These are phyloP conservation scores for Crithidia fasciculata DNA, from an alignment of 208 protist species.

Conservation along the genomic window DNA sequence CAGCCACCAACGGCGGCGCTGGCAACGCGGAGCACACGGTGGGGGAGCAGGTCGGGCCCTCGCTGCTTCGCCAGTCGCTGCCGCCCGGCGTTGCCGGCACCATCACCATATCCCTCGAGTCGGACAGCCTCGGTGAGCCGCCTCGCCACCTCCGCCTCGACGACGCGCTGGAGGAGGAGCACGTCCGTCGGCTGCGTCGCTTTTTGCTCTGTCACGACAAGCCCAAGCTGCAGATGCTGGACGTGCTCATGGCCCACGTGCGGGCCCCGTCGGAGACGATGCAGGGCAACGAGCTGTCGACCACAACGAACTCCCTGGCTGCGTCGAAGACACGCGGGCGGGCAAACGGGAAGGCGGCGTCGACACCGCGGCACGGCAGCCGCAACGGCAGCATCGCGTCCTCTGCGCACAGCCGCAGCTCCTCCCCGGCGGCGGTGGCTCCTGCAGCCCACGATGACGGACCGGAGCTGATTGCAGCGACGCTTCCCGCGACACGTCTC, in stretches of 20 bases:
- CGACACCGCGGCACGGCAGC: neutral
- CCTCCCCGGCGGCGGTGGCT: neutral
- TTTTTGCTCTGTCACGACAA: slow-evolving; percentile 66
- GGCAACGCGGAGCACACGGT: neutral
- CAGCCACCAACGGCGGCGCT: neutral
- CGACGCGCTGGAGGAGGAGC: slow-evolving; percentile 42
- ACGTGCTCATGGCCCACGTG: slow-evolving; percentile 70
- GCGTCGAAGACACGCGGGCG: slow-evolving; percentile 1
- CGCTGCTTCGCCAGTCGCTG: slow-evolving; percentile 24
- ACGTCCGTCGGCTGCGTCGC: slow-evolving; percentile 57
- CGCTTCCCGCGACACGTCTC: neutral
- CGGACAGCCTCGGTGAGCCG: slow-evolving; percentile 60
- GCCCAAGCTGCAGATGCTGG: slow-evolving; percentile 57
- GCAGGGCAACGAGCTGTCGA: neutral
- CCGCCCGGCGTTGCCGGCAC: slow-evolving; percentile 64
- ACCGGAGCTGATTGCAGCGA: neutral
- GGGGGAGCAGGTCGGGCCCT: slow-evolving; percentile 20
- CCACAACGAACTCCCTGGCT: neutral
- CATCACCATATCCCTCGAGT: slow-evolving; percentile 70
- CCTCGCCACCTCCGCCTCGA: slow-evolving; percentile 31
- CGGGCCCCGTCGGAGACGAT: slow-evolving; percentile 44
- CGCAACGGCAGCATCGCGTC: slow-evolving; percentile 8
- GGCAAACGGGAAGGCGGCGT: neutral
- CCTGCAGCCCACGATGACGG: neutral
- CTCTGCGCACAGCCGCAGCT: slow-evolving; percentile 7